Evolutionary conservation across 768 basidiomycete genomes (phyloP), one percentile per base, ranked within the genome.

Genomic region (Lyophyllum decastes): DNA sequence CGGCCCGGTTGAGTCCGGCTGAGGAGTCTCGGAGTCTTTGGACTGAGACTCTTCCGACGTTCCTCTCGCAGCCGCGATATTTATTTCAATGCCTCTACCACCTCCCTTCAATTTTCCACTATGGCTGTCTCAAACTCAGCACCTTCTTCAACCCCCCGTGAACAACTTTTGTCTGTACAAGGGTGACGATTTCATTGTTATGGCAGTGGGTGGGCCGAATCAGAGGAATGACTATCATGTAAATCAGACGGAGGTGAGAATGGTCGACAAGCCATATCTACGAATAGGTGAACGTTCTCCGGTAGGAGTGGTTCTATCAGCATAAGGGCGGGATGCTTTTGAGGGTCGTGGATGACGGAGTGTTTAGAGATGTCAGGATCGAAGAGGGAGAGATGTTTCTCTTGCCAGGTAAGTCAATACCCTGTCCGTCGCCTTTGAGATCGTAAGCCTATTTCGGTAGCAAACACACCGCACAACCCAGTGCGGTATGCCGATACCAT

Each of bases 361-460:
- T 78, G 60, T 95, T 95, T 73, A 79, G 81, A 67, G 96, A 98
- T 70, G 90, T 98, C 48, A 76, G 76, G 25, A 97, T 98, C 64
- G 89, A 87, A 61, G 95, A 99, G 72, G 95, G 95, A 47, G 94
- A 95, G 59, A 98, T 98, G 95, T 98, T 97, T 72, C 67, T 98
- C 64, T 78, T 98, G 22, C 96, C 96, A 49, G 91, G 96, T 93
- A 61, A 52, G 81, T 68, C 12, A 26, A 35, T 49, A 26, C n/a
- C 17, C 12, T 24, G 25, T 30, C 5, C 5, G 38, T 11, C 24
- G 2, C 16, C 12, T 57, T 45, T 9, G n/a, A 4, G 25, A n/a
- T 35, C 1, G 27, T 9, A 14, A 41, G 30, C 24, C 19, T 26
- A 19, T 19, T 4, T 33, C 9, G 21, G 5, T 22, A 96, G 96